Evolutionary conservation across 257 asterid genomes (phyloP).

Genomic region (Solanum clarkiae): DNA sequence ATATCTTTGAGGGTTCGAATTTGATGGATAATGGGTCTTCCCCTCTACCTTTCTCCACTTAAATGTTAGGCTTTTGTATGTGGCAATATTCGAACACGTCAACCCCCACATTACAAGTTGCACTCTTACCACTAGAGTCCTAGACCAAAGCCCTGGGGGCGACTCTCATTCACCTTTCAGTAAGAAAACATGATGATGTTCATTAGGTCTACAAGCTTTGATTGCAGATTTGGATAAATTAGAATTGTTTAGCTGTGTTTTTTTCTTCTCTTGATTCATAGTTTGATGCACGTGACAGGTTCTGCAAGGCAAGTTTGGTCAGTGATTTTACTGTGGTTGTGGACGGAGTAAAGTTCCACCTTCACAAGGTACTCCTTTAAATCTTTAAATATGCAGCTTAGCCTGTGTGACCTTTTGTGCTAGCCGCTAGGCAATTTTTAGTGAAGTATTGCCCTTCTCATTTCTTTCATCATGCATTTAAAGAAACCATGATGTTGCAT

Average conservation of each 20-base stretch:
- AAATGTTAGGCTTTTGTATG: neutral
- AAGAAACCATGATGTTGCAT: neutral
- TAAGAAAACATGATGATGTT: neutral
- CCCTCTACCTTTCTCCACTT: neutral
- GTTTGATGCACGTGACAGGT: conserved; percentile 35
- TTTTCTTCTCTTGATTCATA: neutral
- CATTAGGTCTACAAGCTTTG: neutral
- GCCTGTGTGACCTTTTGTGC: neutral
- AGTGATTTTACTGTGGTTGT: conserved; percentile 71
- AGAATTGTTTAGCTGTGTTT: neutral
- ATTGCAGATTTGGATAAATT: neutral
- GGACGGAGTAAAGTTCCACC: conserved; percentile 59
- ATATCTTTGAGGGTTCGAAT: neutral
- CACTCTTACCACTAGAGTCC: neutral
- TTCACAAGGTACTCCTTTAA: conserved; percentile 63
- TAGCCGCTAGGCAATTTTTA: neutral
- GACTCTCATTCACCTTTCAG: neutral
- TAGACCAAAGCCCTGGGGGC: neutral
- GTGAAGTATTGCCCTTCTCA: neutral
- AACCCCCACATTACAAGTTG: neutral
- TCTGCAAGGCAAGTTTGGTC: conserved; percentile 56
- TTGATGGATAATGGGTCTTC: neutral
- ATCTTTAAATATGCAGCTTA: neutral
- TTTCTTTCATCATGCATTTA: neutral
- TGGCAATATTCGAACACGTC: neutral